Percentiles rank a stretch among this genome's conserved stretches.
Conservation (phyloP, 1,284 basidiomycete genomes). For the Trametes sp. region DNA sequence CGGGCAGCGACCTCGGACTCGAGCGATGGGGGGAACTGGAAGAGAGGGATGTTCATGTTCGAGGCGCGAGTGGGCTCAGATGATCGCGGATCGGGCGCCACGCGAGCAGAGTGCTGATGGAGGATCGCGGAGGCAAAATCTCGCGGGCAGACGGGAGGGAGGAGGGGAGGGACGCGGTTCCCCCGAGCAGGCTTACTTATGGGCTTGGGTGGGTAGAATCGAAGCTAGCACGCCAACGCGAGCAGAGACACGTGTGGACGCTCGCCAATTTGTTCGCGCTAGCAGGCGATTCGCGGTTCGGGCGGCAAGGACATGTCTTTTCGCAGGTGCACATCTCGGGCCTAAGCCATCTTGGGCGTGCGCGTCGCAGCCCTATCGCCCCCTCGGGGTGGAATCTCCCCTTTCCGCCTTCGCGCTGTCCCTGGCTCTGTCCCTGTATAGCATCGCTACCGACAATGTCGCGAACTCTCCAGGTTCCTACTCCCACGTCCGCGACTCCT, state of each 20-base stretch:
- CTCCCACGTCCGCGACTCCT: background rate
- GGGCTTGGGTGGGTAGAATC: background rate
- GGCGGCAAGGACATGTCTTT: constrained; percentile 1
- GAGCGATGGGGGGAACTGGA: constrained; percentile 29
- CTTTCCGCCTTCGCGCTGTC: background rate
- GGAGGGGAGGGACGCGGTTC: constrained; percentile 1
- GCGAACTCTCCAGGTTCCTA: background rate
- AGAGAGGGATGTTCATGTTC: constrained; percentile 25
- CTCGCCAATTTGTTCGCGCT: constrained; percentile 12
- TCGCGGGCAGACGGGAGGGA: background rate
- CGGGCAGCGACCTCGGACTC: constrained; percentile 17
- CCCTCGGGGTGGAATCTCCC: constrained; percentile 1
- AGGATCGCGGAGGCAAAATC: constrained; percentile 19
- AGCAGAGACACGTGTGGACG: constrained; percentile 11
- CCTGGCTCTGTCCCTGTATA: background rate
- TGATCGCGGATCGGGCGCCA: constrained; percentile 24
- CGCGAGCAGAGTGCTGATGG: background rate
- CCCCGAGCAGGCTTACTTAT: constrained; percentile 5
- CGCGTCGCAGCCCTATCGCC: constrained; percentile 16
- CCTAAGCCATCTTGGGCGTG: constrained; percentile 6
- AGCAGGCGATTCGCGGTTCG: constrained; percentile 6
- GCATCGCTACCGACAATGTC: constrained; percentile 13
- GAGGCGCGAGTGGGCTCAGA: background rate
- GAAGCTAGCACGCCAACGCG: constrained; percentile 10
- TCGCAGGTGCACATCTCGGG: constrained; percentile 1